Percentiles rank a stretch among this genome's conserved stretches.
Evolutionary conservation across 2,329 filamentous ascomycete species (phyloP).

Genomic region (Penicillium decumbens): DNA sequence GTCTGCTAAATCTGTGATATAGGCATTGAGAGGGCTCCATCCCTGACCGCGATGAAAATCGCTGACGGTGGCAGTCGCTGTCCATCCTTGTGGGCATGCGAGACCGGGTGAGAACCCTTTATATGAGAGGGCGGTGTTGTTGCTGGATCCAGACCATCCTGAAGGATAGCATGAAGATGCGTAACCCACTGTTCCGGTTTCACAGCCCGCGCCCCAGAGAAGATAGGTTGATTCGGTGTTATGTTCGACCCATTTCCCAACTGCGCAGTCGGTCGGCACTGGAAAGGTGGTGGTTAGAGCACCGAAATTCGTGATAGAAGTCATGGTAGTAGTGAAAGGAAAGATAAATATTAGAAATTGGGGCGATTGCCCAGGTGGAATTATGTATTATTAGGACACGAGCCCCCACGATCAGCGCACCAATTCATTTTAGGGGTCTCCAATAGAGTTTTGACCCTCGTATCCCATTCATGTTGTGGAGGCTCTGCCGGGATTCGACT

Average conservation of each 20-base stretch:
- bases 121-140: slow-evolving; percentile 3
- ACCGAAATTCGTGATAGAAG: slow-evolving; percentile 10
- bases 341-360: no score
- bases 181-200: slow-evolving; percentile 3
- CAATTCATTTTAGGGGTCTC: no score
- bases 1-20: slow-evolving; percentile 3
- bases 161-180: slow-evolving; percentile 8
- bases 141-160: slow-evolving; percentile 5
- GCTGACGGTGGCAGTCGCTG: not conserved
- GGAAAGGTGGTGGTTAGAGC: slow-evolving; percentile 12
- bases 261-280: slow-evolving; percentile 2
- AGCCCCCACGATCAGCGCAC: no score
- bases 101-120: slow-evolving; percentile 11
- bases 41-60: not conserved
- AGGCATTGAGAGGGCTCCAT: not conserved
- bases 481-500: no score
- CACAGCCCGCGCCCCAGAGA: slow-evolving; percentile 9
- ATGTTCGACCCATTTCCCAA: slow-evolving; percentile 8
- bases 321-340: slow-evolving; percentile 1
- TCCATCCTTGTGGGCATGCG: slow-evolving; percentile 9
- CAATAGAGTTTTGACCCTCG: no score
- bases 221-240: not conserved
- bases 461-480: no score
- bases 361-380: no score
- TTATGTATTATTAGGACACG: no score